Base-by-base conservation (phyloP, 2,329 filamentous ascomycete species). In the Monascus ruber region DNA sequence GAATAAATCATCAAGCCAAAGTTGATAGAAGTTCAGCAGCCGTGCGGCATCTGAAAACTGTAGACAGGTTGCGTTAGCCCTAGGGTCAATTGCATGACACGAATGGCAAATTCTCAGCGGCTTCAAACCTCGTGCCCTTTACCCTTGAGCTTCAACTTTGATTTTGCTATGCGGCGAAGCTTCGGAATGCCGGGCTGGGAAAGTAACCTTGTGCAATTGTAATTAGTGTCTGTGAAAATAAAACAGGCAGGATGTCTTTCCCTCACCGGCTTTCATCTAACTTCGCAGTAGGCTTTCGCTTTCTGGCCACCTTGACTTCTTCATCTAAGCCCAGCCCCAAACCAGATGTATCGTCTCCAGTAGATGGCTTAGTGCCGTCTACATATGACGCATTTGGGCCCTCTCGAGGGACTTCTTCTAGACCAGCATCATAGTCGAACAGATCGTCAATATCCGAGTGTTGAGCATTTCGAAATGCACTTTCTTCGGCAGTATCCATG, bases 1-100 rank as follows among this genome's bases (percentile, higher is more conserved):
- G 55, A 88, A 98, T 8, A 98, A 71, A 55, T 95, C 87, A 62
- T 98, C 89, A 2, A 98, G 81, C 91, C 91, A 98, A 40, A 94
- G 64, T 59, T 96, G 91, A 58, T 96, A 98, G 58, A 93, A 85
- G 24, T 84, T 85, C 35, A 98, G 72, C 24, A 98, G 73, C 10
- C 80, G 77, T 0, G 81, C 76, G 7, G 87, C 77, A 56, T 98
- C 91, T 11, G 83, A 81, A 62, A 91, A 96, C 80, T 89, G 39
- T 1, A 28, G 4, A 6, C 17, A 17, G 17, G 17, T 3, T 17
- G 17, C 17, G 17, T 17, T 17, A 17, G 17, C 17, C 17, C 17
- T 17, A 17, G 17, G 17, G 17, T 17, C 17, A 17, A 17, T 17
- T 17, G 17, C 3, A 17, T 17, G 17, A 17, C 3, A 17, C 17